Conservation (phyloP, 2,329 filamentous ascomycete species). For the Coniochaeta sp. region DNA sequence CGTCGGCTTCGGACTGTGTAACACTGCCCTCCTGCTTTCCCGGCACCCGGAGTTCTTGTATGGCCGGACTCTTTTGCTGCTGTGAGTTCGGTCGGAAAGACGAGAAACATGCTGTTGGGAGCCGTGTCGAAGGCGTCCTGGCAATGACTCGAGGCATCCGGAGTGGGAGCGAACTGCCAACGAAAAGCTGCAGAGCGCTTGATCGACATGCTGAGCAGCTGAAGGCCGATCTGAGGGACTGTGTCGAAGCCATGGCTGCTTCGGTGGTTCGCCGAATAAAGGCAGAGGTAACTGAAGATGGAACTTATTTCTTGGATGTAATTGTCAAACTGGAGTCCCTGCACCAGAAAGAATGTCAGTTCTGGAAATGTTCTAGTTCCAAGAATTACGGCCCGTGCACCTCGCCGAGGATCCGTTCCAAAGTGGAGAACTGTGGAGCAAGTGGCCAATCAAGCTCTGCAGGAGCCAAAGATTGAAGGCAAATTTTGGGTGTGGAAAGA, state of each 20-base stretch:
- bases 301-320: background rate
- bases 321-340: background rate
- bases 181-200: constrained; percentile 16
- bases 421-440: background rate
- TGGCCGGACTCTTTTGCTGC: constrained; percentile 9
- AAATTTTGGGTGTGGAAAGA: constrained; percentile 3
- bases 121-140: background rate
- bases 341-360: background rate
- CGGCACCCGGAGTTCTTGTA: constrained; percentile 12
- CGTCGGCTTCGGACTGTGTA: constrained; percentile 1
- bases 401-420: background rate
- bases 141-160: background rate
- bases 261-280: background rate
- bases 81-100: constrained; percentile 12
- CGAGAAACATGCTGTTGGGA: constrained; percentile 9
- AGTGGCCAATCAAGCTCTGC: background rate
- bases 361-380: constrained; percentile 1
- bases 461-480: background rate
- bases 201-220: constrained; percentile 20
- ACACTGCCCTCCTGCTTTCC: constrained; percentile 3
- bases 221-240: constrained; percentile 12
- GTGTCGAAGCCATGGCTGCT: constrained; percentile 14
- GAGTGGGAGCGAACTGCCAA: constrained; percentile 7
- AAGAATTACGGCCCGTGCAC: background rate
- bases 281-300: no score